A percentile compares a stretch with the other conserved stretches of the same genome.
Evolutionary conservation across 78 protist species (phyloP).

Genomic region (Chrysochromulina tobinii): DNA sequence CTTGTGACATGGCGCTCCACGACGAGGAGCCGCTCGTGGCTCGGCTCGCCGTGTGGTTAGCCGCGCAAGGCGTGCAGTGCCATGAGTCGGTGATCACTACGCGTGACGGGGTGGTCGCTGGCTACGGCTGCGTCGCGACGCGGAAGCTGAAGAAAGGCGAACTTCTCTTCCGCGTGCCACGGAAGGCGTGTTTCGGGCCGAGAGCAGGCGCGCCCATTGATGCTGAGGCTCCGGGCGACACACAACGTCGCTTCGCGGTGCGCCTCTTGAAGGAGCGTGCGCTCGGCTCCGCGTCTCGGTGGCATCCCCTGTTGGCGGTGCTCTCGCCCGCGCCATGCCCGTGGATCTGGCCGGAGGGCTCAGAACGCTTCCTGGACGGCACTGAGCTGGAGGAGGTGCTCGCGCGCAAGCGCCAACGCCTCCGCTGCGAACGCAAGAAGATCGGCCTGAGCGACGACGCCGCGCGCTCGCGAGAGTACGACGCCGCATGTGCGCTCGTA

Average conservation of each 20-base stretch:
- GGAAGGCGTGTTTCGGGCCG: neutral
- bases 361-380: neutral
- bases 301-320: neutral
- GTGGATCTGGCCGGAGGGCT: neutral
- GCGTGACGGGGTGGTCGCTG: neutral
- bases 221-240: neutral
- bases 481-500: neutral
- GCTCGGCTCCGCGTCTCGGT: neutral
- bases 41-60: too few relatives aligned
- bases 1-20: too few relatives aligned
- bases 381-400: neutral
- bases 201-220: neutral
- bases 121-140: neutral
- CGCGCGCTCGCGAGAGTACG: neutral
- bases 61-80: neutral
- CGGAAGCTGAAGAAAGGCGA: neutral
- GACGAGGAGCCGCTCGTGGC: too few relatives aligned
- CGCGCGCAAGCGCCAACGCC: neutral
- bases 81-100: neutral
- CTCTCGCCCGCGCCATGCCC: neutral
- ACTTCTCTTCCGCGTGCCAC: neutral
- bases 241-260: neutral
- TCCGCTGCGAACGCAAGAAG: neutral
- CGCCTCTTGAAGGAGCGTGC: neutral
- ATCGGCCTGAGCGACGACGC: too few relatives aligned